Percentiles rank a stretch among this genome's conserved stretches.
Conservation (phyloP, 345 rosid genomes). For the Murraya koenigii region DNA sequence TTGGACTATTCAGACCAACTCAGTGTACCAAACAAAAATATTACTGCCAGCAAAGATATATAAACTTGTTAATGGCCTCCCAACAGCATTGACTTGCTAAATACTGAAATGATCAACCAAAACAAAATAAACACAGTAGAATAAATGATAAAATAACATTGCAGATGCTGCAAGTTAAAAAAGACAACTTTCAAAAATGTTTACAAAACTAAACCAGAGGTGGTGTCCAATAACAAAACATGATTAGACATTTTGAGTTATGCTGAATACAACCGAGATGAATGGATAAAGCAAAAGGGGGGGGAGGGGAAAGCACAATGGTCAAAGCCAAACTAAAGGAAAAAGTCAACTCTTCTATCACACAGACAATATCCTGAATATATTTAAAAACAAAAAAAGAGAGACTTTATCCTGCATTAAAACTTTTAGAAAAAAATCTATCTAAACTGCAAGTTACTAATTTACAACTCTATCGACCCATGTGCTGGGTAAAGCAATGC, state of each 20-base stretch:
- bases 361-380: neutral
- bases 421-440: neutral
- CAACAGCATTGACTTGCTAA: neutral
- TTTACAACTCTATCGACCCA: neutral
- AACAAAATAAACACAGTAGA: neutral
- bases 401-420: neutral
- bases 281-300: neutral
- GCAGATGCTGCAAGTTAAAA: neutral
- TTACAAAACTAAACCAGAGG: neutral
- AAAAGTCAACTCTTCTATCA: neutral
- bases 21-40: neutral
- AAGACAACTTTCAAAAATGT: neutral
- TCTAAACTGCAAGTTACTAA: neutral
- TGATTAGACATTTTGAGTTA: neutral
- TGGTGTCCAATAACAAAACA: neutral
- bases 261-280: neutral
- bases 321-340: neutral
- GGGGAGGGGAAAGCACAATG: neutral
- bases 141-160: neutral
- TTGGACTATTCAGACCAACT: neutral
- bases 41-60: neutral
- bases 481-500: neutral
- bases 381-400: neutral
- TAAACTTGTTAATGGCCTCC: neutral
- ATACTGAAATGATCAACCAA: neutral